These are phyloP conservation scores for Saccharomycopsis javanensis DNA, from an alignment of 805 yeast genomes.

Conservation along the genomic window DNA sequence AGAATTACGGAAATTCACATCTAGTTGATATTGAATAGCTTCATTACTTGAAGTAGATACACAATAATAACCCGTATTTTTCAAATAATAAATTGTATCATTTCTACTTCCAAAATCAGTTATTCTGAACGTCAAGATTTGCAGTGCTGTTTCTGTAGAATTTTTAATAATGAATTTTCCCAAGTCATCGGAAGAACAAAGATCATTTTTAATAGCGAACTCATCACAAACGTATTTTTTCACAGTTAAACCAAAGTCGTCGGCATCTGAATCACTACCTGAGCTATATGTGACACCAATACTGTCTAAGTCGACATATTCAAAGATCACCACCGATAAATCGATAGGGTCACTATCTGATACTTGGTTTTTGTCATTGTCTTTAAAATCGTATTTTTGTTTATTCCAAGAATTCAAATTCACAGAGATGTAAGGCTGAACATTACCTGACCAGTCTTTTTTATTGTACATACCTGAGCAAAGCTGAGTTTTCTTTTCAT, in stretches of 20 bases:
- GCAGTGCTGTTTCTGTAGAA: slow-evolving; percentile 33
- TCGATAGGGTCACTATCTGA: slow-evolving; percentile 28
- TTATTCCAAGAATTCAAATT: slow-evolving; percentile 29
- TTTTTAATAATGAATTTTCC: slow-evolving; percentile 51
- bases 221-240: slow-evolving; percentile 68
- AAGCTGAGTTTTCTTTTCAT: slow-evolving; percentile 45
- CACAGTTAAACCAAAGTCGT: slow-evolving; percentile 3
- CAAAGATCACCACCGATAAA: slow-evolving; percentile 69
- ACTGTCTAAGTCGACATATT: slow-evolving; percentile 63
- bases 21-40: slow-evolving; percentile 43
- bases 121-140: slow-evolving; percentile 48
- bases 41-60: slow-evolving; percentile 55
- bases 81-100: slow-evolving; percentile 52
- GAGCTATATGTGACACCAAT: slow-evolving; percentile 40
- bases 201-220: slow-evolving; percentile 41
- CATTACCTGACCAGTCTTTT: slow-evolving; percentile 77
- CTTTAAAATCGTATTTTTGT: slow-evolving; percentile 23
- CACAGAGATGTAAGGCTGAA: slow-evolving; percentile 50
- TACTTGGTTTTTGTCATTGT: slow-evolving; percentile 5
- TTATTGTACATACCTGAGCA: slow-evolving; percentile 89
- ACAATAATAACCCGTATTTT: slow-evolving; percentile 85
- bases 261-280: slow-evolving; percentile 25
- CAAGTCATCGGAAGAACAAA: slow-evolving; percentile 45
- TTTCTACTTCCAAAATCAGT: slow-evolving; percentile 46
- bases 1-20: slow-evolving; percentile 82